Conservation (phyloP, 306 rosid genomes). For the Quercus berberidifolia region DNA sequence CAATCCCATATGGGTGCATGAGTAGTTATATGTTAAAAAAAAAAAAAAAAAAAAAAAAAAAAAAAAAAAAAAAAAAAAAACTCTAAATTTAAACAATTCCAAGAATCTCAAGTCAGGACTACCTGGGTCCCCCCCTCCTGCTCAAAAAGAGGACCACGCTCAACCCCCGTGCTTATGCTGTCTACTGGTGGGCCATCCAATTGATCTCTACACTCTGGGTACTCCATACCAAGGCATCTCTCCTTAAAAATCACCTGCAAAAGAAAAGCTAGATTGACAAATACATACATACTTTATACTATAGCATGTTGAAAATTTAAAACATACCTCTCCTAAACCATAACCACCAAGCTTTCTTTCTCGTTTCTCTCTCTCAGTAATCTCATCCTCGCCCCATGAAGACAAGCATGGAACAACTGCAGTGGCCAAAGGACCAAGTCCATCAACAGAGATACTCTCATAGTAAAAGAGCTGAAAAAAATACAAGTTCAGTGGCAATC, state of each 20-base stretch:
- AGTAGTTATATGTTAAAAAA: not conserved
- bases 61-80: not conserved
- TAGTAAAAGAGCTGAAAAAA: conserved; percentile 42
- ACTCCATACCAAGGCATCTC: conserved; percentile 15
- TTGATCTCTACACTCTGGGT: conserved; percentile 15
- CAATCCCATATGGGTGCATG: not conserved
- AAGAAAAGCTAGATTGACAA: not conserved
- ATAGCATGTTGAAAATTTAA: not conserved
- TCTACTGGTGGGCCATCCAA: conserved; percentile 4
- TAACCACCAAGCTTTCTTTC: conserved; percentile 43
- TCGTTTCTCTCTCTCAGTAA: conserved; percentile 35
- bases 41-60: not conserved
- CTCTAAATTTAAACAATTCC: not conserved
- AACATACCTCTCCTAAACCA: conserved; percentile 36
- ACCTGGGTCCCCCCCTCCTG: conserved; percentile 21
- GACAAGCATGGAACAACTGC: conserved; percentile 32
- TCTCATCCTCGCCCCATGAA: conserved; percentile 46
- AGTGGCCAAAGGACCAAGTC: conserved; percentile 5
- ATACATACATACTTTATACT: not conserved
- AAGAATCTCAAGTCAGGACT: not conserved
- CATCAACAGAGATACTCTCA: conserved; percentile 33
- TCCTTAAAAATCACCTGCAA: conserved; percentile 31
- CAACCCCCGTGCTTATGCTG: conserved; percentile 7
- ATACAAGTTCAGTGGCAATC: not conserved
- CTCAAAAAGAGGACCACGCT: conserved; percentile 8